Evolutionary conservation across 257 asterid species (phyloP), one percentile per base, ranked within the genome.

Genomic region (Primulina tabacum): DNA sequence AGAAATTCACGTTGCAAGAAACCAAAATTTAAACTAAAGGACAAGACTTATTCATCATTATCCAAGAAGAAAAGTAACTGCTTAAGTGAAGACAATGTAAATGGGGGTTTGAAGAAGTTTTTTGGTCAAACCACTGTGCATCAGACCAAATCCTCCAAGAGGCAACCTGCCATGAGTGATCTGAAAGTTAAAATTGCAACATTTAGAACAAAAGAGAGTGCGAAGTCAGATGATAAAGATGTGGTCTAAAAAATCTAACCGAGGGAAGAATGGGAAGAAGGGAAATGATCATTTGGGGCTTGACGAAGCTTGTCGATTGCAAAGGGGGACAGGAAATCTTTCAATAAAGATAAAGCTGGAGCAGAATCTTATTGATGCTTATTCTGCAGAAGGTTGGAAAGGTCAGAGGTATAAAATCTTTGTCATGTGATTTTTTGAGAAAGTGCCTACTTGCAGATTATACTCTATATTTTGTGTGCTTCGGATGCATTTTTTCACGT

Each of bases 291-390:
- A 17, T 50, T 16, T 50, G 57, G 21, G 21, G 57, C 7, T 82
- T 30, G 97, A 93, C 80, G 97, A 93, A 74, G 95, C 96, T 73
- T 85, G 87, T 28, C 88, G 92, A 61, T 75, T 90, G 75, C 99
- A 90, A 64, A 89, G 91, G 86, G 86, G 97, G 89, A 87, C 97
- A 38, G 82, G 90, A 78, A 89, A 89, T 82, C 81, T 93, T 65
- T 79, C 90, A 77, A 79, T 93, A 59, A 93, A 90, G 83, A 81
- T 90, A 81, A 93, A 90, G 85, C 79, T 80, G 83, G 99, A 93
- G 84, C 99, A 93, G 90, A 90, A 93, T 77, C 90, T 93, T 47
- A 82, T 93, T 74, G 99, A 93, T 82, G 99, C 99, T 73, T 93
- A 93, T 80, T 89, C 96, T 71, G 71, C 90, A 33, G 97, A 93